Evolutionary conservation across 345 rosid species (phyloP), one percentile per base, ranked within the genome.

Genomic region (Gossypium mustelinum): DNA sequence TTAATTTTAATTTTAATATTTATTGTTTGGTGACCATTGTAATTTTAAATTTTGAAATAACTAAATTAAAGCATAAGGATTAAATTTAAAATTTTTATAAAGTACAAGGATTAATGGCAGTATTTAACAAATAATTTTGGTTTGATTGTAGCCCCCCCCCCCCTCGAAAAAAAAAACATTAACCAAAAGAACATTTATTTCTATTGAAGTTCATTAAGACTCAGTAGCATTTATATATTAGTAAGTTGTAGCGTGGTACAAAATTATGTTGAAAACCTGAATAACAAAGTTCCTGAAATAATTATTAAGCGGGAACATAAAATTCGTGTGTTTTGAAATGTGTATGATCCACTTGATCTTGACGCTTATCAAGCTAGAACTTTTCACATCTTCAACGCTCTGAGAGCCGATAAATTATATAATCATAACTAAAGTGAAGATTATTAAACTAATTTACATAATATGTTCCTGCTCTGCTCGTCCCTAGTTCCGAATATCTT

Each of bases 401-500:
- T 11, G 16, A 1, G 12, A 34, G 67, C 48, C 59, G 66, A 60
- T 63, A 43, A 43, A n/a, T 27, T 41, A 64, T 63, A 64, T 64
- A 64, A 39, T 41, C 50, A 63, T 63, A 39, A 17, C 41, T 39
- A 17, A 41, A 3, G 48, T 41, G 17, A 3, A 64, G 11, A 34
- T 17, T 41, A 64, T 5, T 41, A 66, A 75, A 80, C 70, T 70
- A n/a, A 78, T 73, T 63, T 78, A 78, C 79, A 69, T 47, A 78
- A 61, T 75, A 61, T 44, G 41, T 47, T 34, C 39, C 39, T 34
- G 39, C 39, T 4, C 39, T 34, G 39, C 39, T 34, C 39, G 39
- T 34, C 39, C 39, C 39, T 34, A 34, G 39, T 34, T 55, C 59
- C 17, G 48, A 48, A 11, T 25, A 11, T 25, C 54, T 57, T 77